A percentile compares a stretch with the other conserved stretches of the same genome.
phyloP scores from a whole-genome alignment of 2,329 filamentous ascomycete species.

The Colletotrichum graminicola region DNA sequence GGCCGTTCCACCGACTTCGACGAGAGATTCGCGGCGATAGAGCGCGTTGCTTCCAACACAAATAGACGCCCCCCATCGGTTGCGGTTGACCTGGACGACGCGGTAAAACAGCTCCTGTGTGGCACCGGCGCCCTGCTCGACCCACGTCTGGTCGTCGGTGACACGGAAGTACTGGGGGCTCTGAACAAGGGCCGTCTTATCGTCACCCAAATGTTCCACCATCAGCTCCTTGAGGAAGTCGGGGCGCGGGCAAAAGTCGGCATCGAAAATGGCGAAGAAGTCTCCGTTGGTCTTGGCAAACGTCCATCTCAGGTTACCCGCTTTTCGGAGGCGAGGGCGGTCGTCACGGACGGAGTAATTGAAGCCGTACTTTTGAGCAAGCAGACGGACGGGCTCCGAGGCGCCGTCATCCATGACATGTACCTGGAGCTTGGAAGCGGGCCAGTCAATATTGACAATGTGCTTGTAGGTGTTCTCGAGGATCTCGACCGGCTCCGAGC shows the following conservation, averaged over 20 bases:
- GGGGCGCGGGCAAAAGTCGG: constrained; percentile 57
- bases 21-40: constrained; percentile 55
- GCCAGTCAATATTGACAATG: constrained; percentile 52
- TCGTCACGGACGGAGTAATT: constrained; percentile 56
- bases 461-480: constrained; percentile 54
- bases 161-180: constrained; percentile 58
- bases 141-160: constrained; percentile 55
- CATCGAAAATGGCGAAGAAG: constrained; percentile 58
- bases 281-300: constrained; percentile 54
- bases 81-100: constrained; percentile 56
- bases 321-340: constrained; percentile 56
- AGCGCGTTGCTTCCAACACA: constrained; percentile 58
- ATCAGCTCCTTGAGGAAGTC: constrained; percentile 56
- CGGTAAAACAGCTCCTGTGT: constrained; percentile 59
- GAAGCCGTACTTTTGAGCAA: constrained; percentile 52
- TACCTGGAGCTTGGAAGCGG: constrained; percentile 51
- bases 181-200: constrained; percentile 55
- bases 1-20: constrained; percentile 56
- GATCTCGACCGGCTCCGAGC: constrained; percentile 56
- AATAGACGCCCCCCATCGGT: constrained; percentile 56
- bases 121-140: constrained; percentile 57
- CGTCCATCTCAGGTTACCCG: constrained; percentile 57
- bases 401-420: constrained; percentile 57
- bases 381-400: constrained; percentile 47
- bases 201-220: constrained; percentile 54